phyloP scores from a whole-genome alignment of 257 asterid genomes.

The Rehmannia glutinosa region DNA sequence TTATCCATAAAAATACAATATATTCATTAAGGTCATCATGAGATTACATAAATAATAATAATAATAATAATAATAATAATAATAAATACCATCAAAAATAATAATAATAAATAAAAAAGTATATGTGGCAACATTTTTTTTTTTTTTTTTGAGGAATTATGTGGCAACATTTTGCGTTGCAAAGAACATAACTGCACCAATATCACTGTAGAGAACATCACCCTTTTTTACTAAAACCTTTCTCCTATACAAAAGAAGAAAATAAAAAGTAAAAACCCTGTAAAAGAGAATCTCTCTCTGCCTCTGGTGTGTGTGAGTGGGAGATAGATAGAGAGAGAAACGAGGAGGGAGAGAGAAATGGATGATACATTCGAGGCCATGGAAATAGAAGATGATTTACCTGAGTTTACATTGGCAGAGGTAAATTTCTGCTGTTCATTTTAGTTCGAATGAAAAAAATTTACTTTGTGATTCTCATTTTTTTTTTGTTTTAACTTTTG shows the following conservation, averaged over 20 bases:
- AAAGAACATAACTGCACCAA: slow-evolving; percentile 20
- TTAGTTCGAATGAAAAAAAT: slow-evolving; percentile 1
- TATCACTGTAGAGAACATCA: slow-evolving; percentile 27
- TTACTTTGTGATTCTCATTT: not conserved
- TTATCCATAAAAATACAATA: not conserved
- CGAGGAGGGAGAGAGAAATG: slow-evolving; percentile 20
- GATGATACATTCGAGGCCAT: slow-evolving; percentile 20
- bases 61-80: too few species aligned
- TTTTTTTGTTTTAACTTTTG: not conserved
- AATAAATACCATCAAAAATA: too few species aligned
- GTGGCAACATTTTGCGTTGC: not conserved
- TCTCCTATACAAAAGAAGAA: not conserved
- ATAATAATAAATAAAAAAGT: not conserved
- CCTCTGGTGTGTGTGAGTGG: not conserved
- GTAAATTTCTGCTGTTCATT: slow-evolving; percentile 22
- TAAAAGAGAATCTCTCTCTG: not conserved
- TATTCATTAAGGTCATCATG: not conserved
- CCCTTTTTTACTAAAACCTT: not conserved
- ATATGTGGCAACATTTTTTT: too few species aligned
- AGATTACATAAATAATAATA: too few species aligned
- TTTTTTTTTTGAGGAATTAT: too few species aligned
- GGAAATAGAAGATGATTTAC: slow-evolving; percentile 33
- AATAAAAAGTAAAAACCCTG: slow-evolving; percentile 3
- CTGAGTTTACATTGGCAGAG: slow-evolving; percentile 67
- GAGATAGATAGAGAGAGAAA: not conserved